These are phyloP conservation scores for Ophiocordyceps sinensis DNA, from an alignment of 2,329 filamentous ascomycete genomes.

Conservation along the genomic window DNA sequence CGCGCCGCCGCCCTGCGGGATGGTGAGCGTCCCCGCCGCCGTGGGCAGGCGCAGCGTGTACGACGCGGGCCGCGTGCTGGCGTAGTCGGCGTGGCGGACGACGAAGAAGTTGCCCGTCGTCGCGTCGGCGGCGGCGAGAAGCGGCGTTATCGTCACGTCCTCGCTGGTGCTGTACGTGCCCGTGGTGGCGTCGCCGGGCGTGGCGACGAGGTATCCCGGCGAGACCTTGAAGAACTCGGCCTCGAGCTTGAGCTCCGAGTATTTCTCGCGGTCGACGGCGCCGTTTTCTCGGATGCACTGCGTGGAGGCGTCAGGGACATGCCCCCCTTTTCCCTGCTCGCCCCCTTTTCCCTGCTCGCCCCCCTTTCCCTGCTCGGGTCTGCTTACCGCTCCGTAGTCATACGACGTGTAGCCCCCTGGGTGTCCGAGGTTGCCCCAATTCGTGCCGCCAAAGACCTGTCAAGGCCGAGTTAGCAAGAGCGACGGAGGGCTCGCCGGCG, in stretches of 20 bases:
- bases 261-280: slow-evolving; percentile 57
- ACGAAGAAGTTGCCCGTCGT: slow-evolving; percentile 50
- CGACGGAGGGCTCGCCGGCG: neutral
- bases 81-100: slow-evolving; percentile 50
- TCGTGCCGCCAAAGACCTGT: slow-evolving; percentile 62
- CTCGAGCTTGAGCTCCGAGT: slow-evolving; percentile 63
- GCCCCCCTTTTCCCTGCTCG: no score
- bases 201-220: slow-evolving; percentile 50
- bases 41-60: slow-evolving; percentile 53
- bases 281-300: slow-evolving; percentile 51
- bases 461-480: neutral
- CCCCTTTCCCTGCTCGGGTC: neutral
- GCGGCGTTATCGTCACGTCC: slow-evolving; percentile 44
- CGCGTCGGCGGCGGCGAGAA: slow-evolving; percentile 34
- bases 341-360: neutral
- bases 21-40: slow-evolving; percentile 36
- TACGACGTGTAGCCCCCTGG: slow-evolving; percentile 48
- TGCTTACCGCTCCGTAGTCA: slow-evolving; percentile 32
- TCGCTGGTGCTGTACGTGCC: slow-evolving; percentile 37
- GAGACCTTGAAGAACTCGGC: slow-evolving; percentile 63
- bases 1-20: slow-evolving; percentile 43
- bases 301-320: neutral
- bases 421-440: slow-evolving; percentile 69
- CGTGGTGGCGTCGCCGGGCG: slow-evolving; percentile 32
- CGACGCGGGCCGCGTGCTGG: slow-evolving; percentile 35